A percentile compares a stretch with the other conserved stretches of the same genome.
phyloP scores from a whole-genome alignment of 1,284 basidiomycete species.

The Butyriboletus appendiculatus region DNA sequence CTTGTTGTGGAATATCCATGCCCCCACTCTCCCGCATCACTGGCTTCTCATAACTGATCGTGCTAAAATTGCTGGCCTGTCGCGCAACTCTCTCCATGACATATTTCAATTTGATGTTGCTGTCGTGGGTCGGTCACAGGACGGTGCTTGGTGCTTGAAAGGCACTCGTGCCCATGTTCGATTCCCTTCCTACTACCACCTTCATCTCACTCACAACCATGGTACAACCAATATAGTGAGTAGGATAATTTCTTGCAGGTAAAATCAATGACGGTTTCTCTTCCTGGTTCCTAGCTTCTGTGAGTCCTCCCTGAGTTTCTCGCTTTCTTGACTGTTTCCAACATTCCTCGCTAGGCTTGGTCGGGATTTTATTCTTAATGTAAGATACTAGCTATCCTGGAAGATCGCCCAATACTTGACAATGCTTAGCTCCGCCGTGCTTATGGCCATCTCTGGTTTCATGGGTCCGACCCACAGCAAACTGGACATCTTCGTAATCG shows the following conservation, averaged over 20 bases:
- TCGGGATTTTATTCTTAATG: slow-evolving; percentile 28
- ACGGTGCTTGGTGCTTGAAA: neutral
- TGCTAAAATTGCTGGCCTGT: neutral
- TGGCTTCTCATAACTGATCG: too few species aligned
- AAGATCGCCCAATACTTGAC: neutral
- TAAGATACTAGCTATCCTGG: slow-evolving; percentile 1
- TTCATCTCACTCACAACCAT: slow-evolving; percentile 1
- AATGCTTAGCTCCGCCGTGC: slow-evolving; percentile 17
- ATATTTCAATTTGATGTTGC: neutral
- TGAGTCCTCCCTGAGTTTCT: slow-evolving; percentile 1
- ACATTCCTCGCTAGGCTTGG: slow-evolving; percentile 13
- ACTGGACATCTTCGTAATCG: slow-evolving; percentile 18
- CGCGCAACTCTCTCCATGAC: neutral
- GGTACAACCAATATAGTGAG: slow-evolving; percentile 21
- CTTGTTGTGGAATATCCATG: too few species aligned
- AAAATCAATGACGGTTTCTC: neutral
- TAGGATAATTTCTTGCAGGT: neutral
- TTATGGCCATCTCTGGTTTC: slow-evolving; percentile 23
- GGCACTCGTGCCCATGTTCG: too few species aligned
- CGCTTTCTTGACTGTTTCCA: neutral
- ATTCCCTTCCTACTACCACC: neutral
- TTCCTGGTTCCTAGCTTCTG: slow-evolving; percentile 16
- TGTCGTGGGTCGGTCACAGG: neutral
- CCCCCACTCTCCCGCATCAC: too few species aligned
- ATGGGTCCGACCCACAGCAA: slow-evolving; percentile 16